These are phyloP conservation scores for Aspergillus saccharolyticus DNA, from an alignment of 495 filamentous ascomycete species.

Conservation along the genomic window DNA sequence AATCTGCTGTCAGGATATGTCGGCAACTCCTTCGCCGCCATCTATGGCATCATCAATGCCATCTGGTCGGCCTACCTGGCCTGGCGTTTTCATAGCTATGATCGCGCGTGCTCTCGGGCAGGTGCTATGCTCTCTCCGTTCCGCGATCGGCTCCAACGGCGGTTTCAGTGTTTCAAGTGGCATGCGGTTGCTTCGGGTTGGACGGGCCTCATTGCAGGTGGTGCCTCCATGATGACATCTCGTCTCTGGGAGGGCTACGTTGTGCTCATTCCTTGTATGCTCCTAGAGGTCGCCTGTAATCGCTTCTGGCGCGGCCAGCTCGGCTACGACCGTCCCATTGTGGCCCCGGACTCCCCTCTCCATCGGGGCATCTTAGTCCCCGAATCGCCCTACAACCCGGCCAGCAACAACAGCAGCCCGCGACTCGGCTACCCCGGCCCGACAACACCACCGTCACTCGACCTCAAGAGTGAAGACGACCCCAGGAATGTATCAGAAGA, in stretches of 20 bases:
- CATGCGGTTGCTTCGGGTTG: conserved; percentile 36
- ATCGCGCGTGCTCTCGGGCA: neutral
- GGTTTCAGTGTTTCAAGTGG: conserved; percentile 34
- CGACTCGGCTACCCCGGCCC: neutral
- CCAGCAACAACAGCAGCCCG: neutral
- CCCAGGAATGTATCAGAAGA: neutral
- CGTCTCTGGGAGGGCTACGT: conserved; percentile 46
- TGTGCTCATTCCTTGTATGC: conserved; percentile 41
- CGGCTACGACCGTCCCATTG: conserved; percentile 39
- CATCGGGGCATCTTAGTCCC: neutral
- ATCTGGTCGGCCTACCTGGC: conserved; percentile 38
- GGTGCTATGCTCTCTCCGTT: conserved; percentile 6
- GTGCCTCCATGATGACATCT: conserved; percentile 43
- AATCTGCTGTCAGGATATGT: conserved; percentile 47
- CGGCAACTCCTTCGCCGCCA: conserved; percentile 41
- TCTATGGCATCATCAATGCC: conserved; percentile 41
- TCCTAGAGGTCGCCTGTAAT: conserved; percentile 37
- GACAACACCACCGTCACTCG: neutral
- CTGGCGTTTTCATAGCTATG: conserved; percentile 31
- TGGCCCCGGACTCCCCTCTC: conserved; percentile 3
- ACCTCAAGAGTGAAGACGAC: neutral
- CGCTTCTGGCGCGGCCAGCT: conserved; percentile 40
- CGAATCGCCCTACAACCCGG: neutral
- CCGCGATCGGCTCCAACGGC: conserved; percentile 24
- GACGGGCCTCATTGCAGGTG: conserved; percentile 42